Percentiles rank a stretch among this genome's conserved stretches.
These are phyloP conservation scores for Colletotrichum sp. DNA, from an alignment of 2,329 filamentous ascomycete species.

Conservation along the genomic window DNA sequence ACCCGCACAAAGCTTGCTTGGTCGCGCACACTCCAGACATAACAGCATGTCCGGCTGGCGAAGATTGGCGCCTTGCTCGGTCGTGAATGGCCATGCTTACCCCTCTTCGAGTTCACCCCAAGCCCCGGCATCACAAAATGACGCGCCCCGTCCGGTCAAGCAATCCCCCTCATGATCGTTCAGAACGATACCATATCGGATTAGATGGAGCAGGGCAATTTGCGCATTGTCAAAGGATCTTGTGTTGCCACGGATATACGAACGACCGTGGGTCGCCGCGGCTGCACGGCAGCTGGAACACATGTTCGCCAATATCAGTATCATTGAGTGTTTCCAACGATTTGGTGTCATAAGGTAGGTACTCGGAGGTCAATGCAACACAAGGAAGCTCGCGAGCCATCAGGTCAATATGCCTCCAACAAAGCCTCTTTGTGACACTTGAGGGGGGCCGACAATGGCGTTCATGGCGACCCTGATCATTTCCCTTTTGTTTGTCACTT, in stretches of 20 bases:
- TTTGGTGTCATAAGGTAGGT: not conserved
- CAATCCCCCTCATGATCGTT: constrained; percentile 17
- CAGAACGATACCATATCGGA: constrained; percentile 10
- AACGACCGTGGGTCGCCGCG: constrained; percentile 1
- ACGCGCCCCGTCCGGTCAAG: constrained; percentile 12
- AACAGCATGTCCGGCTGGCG: not conserved
- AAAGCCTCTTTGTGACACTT: not conserved
- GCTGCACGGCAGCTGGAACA: not conserved
- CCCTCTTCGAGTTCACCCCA: constrained; percentile 3
- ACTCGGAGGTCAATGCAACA: constrained; percentile 2
- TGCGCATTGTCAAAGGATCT: constrained; percentile 10
- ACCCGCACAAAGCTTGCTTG: not conserved
- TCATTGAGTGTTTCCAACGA: not conserved
- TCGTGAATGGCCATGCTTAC: not conserved
- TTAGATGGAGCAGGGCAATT: not conserved
- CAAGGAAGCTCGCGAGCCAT: not conserved
- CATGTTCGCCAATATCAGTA: constrained; percentile 3
- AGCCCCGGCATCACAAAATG: constrained; percentile 14
- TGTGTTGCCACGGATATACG: constrained; percentile 11
- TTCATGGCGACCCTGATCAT: constrained; percentile 7
- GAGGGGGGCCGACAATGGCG: not conserved
- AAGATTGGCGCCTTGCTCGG: constrained; percentile 7
- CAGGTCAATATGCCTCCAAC: not conserved
- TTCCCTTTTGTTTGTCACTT: not conserved
- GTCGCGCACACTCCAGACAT: not conserved